Conservation (phyloP, 1,139 yeast species). For the Hyphopichia fennica region DNA sequence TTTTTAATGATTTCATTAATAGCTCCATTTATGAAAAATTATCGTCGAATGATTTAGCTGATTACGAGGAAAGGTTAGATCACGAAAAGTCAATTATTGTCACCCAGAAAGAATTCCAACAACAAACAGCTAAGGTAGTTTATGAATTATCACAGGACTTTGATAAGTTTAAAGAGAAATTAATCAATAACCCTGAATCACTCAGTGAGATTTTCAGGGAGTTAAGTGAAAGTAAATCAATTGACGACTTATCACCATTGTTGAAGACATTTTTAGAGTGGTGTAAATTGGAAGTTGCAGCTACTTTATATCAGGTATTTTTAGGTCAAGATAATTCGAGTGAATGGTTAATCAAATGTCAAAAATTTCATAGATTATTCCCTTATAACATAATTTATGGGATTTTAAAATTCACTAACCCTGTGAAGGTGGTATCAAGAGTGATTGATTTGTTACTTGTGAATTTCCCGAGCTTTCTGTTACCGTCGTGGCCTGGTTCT, state of each 20-base stretch:
- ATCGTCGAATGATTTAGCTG: slow-evolving; percentile 46
- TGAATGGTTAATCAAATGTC: slow-evolving; percentile 68
- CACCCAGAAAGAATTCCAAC: slow-evolving; percentile 75
- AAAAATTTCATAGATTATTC: slow-evolving; percentile 67
- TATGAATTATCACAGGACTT: slow-evolving; percentile 49
- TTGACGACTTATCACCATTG: slow-evolving; percentile 67
- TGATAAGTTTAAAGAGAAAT: slow-evolving; percentile 53
- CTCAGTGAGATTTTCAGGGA: slow-evolving; percentile 59
- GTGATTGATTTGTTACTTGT: slow-evolving; percentile 78
- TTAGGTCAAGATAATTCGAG: slow-evolving; percentile 78
- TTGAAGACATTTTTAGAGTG: slow-evolving; percentile 73
- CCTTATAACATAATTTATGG: slow-evolving; percentile 79
- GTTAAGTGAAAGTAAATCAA: slow-evolving; percentile 52
- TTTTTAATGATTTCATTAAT: slow-evolving; percentile 53
- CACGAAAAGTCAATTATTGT: slow-evolving; percentile 60
- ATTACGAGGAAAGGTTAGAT: slow-evolving; percentile 54
- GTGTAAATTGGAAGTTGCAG: slow-evolving; percentile 79
- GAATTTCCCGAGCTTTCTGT: slow-evolving; percentile 51
- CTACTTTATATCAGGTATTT: slow-evolving; percentile 76
- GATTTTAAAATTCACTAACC: slow-evolving; percentile 78
- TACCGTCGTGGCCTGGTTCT: slow-evolving; percentile 19
- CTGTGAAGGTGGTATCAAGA: slow-evolving; percentile 76
- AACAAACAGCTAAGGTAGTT: slow-evolving; percentile 52
- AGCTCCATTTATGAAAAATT: slow-evolving; percentile 26
- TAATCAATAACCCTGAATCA: slow-evolving; percentile 49